A percentile compares a stretch with the other conserved stretches of the same genome.
These are phyloP conservation scores for Inga oerstediana DNA, from an alignment of 306 rosid species.

Conservation along the genomic window DNA sequence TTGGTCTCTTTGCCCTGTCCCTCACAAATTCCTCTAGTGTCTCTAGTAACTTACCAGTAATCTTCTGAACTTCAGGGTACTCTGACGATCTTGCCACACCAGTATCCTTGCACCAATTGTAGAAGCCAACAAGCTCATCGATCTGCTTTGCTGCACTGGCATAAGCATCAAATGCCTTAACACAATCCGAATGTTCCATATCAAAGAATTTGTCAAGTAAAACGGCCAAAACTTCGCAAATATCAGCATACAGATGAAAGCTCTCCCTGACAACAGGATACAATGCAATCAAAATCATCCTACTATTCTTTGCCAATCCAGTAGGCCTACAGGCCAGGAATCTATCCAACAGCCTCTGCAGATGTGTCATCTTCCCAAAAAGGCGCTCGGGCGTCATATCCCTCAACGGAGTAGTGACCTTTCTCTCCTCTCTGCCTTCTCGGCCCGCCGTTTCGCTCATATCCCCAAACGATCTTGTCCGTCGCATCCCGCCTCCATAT, in stretches of 20 bases:
- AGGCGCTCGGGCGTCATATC: slow-evolving; percentile 88
- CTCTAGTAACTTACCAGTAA: slow-evolving; percentile 84
- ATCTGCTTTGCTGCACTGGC: slow-evolving; percentile 94
- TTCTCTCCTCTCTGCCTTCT: slow-evolving; percentile 46
- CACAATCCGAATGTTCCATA: slow-evolving; percentile 90
- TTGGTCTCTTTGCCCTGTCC: slow-evolving; percentile 84
- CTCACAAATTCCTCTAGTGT: slow-evolving; percentile 96
- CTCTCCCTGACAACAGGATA: slow-evolving; percentile 89
- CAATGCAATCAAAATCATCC: slow-evolving; percentile 83
- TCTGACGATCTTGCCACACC: slow-evolving; percentile 91
- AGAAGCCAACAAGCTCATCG: slow-evolving; percentile 74
- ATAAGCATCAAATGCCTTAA: slow-evolving; percentile 91
- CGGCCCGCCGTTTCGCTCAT: slow-evolving; percentile 56
- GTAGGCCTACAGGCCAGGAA: slow-evolving; percentile 91
- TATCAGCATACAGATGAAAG: slow-evolving; percentile 86
- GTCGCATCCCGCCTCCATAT: slow-evolving; percentile 70
- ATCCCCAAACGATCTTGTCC: slow-evolving; percentile 88
- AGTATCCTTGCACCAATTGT: slow-evolving; percentile 81
- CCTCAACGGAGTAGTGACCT: slow-evolving; percentile 75
- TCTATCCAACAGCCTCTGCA: slow-evolving; percentile 88
- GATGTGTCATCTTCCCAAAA: slow-evolving; percentile 86
- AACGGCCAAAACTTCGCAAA: slow-evolving; percentile 90
- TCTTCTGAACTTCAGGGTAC: slow-evolving; percentile 92
- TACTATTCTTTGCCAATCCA: slow-evolving; percentile 81
- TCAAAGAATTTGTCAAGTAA: slow-evolving; percentile 93